These are phyloP conservation scores for Cyclanthera cordifolia DNA, from an alignment of 306 rosid genomes.

Conservation along the genomic window DNA sequence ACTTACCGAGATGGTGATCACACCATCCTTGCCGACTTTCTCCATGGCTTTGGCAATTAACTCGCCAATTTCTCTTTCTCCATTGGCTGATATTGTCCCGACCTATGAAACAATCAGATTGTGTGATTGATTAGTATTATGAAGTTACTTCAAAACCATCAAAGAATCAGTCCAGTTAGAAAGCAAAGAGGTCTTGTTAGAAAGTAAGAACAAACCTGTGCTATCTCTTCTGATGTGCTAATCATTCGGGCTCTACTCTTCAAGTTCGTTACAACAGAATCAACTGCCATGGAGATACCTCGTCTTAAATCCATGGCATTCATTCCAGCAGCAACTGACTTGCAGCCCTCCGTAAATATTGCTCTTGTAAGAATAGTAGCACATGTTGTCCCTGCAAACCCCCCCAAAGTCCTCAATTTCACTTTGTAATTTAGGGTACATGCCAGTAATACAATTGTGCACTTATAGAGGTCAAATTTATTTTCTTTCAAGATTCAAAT, in stretches of 20 bases:
- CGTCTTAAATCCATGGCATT: slow-evolving; percentile 95
- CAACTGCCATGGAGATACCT: slow-evolving; percentile 83
- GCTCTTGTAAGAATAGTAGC: slow-evolving; percentile 87
- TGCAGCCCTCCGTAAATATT: slow-evolving; percentile 85
- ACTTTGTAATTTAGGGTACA: background rate
- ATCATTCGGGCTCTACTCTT: slow-evolving; percentile 90
- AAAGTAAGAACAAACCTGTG: slow-evolving; percentile 50
- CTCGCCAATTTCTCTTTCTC: slow-evolving; percentile 93
- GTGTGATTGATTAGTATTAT: background rate
- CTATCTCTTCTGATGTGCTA: slow-evolving; percentile 93
- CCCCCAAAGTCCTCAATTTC: background rate
- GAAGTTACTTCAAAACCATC: background rate
- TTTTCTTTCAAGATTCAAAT: background rate
- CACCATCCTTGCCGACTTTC: slow-evolving; percentile 97
- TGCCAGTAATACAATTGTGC: background rate
- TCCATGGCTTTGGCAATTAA: slow-evolving; percentile 96
- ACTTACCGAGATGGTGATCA: slow-evolving; percentile 80
- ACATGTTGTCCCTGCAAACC: slow-evolving; percentile 76
- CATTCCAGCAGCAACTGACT: slow-evolving; percentile 97
- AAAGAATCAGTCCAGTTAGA: background rate
- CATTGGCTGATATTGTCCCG: slow-evolving; percentile 89
- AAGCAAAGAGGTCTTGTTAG: background rate
- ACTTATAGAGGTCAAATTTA: background rate
- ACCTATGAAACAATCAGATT: slow-evolving; percentile 33
- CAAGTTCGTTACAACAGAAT: slow-evolving; percentile 71